phyloP scores from a whole-genome alignment of 257 asterid species.

The Galeopsis tetrahit region DNA sequence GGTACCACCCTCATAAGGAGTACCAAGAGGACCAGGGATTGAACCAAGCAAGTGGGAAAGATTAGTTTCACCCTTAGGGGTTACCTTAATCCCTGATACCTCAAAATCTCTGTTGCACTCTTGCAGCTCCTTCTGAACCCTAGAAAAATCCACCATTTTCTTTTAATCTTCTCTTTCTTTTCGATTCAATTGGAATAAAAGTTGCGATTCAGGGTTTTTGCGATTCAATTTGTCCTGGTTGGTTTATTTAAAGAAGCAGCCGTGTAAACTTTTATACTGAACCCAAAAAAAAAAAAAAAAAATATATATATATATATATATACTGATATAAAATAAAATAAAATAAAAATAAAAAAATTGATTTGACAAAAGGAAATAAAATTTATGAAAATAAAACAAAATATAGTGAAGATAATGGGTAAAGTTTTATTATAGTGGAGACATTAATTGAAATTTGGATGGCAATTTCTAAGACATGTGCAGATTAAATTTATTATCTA shows the following conservation, averaged over 20 bases:
- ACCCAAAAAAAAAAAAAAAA: no score
- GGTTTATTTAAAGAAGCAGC: background rate
- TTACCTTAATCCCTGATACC: slow-evolving; percentile 79
- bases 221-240: no score
- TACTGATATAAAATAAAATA: no score
- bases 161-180: background rate
- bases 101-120: slow-evolving; percentile 85
- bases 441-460: no score
- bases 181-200: background rate
- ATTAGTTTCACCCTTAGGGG: slow-evolving; percentile 63
- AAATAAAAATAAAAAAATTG: no score
- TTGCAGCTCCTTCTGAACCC: slow-evolving; percentile 89
- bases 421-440: no score
- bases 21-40: slow-evolving; percentile 87
- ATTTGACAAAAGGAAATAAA: no score
- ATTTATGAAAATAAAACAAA: no score
- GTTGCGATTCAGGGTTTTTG: slow-evolving; percentile 16
- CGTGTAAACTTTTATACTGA: background rate
- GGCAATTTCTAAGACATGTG: no score
- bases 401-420: no score
- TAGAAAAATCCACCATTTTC: slow-evolving; percentile 80
- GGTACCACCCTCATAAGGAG: slow-evolving; percentile 93
- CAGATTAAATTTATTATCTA: no score
- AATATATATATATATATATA: no score
- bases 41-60: slow-evolving; percentile 80